Evolutionary conservation across 2,329 filamentous ascomycete species (phyloP).

Genomic region (Sporothrix schenckii): DNA sequence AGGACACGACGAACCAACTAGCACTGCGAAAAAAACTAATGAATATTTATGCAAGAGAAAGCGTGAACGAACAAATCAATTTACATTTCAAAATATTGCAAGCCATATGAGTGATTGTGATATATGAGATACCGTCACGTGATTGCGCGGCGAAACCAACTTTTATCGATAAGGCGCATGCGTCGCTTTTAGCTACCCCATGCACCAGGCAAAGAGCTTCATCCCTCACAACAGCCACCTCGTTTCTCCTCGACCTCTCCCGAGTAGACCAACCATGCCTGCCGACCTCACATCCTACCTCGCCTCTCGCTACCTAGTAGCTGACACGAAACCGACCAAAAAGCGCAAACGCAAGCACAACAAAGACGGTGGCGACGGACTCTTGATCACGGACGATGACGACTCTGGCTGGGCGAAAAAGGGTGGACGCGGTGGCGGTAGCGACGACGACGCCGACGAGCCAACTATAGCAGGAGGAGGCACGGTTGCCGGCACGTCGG

Average conservation of each 20-base stretch:
- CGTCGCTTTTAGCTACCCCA: not conserved
- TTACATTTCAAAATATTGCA: too few relatives aligned
- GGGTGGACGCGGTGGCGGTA: constrained; percentile 42
- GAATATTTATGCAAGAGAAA: too few relatives aligned
- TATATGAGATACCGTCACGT: not conserved
- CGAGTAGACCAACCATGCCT: constrained; percentile 49
- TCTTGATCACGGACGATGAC: constrained; percentile 68
- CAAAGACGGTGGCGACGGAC: constrained; percentile 46
- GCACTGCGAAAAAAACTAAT: too few relatives aligned
- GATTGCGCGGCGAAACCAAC: not conserved
- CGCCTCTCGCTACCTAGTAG: constrained; percentile 84
- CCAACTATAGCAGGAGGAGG: constrained; percentile 53
- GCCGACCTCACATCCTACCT: constrained; percentile 78
- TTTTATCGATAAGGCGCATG: constrained; percentile 23
- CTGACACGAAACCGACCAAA: constrained; percentile 61
- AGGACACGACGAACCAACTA: too few relatives aligned
- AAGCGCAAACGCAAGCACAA: constrained; percentile 65
- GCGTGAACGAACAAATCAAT: too few relatives aligned
- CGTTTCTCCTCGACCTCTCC: not conserved
- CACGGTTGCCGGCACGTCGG: constrained; percentile 54
- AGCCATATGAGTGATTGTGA: not conserved
- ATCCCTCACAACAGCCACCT: not conserved
- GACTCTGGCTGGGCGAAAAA: constrained; percentile 56
- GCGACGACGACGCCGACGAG: constrained; percentile 52
- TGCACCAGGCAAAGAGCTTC: not conserved